Evolutionary conservation across 441 rosid genomes (phyloP), one percentile per base, ranked within the genome.

Genomic region (Aquilaria agallochum): DNA sequence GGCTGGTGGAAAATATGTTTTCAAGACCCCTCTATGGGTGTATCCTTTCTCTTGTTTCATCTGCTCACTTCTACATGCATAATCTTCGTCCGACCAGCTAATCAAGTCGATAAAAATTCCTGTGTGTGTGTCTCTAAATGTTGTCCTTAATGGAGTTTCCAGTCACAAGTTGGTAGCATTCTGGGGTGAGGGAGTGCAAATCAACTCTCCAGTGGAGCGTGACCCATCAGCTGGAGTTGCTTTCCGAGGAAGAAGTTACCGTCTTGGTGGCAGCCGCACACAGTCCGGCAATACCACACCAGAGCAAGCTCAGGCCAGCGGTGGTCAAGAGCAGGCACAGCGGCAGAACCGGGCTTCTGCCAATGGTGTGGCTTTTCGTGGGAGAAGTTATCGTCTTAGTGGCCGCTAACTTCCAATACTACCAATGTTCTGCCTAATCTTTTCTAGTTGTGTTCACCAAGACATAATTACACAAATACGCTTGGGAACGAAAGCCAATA

Each of bases 1-100:
- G 27, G 74, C 87, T 11, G 80, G 84, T 58, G 89, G 89, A 9
- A 76, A 67, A 15, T 65, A 63, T 75, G 44, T 73, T 11, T 47
- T 82, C 60, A 86, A 78, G 81, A 83, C 92, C 34, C 89, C 92
- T 47, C 61, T 75, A 20, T 86, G 81, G 84, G 84, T 83, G 89
- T 83, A 86, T 86, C 89, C 87, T 83, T 63, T 31, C 20, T 40
- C 0, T 8, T 7, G 10, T 32, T 34, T 11, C 1, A 48, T 51
- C 14, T 0, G 30, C n/a, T 30, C 52, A 6, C 40, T 32, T 11
- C 36, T 36, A 7, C 30, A 53, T 56, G 11, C 52, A 30, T 53
- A 4, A 10, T 53, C 33, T 48, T 2, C 56, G 36, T 56, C 30
- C 11, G 15, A 44, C 31, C 44, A 20, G 27, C 27, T 20, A 20